These are phyloP conservation scores for Aspergillus luchuensis DNA, from an alignment of 2,329 filamentous ascomycete genomes.

Conservation along the genomic window DNA sequence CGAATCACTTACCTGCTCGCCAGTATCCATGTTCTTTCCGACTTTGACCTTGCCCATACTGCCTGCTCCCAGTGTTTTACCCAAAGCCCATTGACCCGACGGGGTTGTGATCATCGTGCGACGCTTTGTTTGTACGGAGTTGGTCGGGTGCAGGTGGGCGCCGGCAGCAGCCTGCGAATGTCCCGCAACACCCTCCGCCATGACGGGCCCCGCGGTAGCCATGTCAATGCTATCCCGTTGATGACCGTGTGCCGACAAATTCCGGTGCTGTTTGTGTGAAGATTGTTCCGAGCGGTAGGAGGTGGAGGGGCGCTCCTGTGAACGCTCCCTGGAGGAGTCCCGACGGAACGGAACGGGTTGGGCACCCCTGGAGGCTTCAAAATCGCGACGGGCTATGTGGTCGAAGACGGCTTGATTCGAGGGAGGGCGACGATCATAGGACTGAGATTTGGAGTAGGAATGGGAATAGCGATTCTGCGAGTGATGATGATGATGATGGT, in stretches of 20 bases:
- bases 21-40: conserved; percentile 83
- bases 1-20: conserved; percentile 72
- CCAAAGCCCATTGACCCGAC: conserved; percentile 90
- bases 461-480: conserved; percentile 35
- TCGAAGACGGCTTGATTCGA: conserved; percentile 52
- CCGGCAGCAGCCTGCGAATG: conserved; percentile 51
- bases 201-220: conserved; percentile 51
- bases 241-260: conserved; percentile 44
- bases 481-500: conserved; percentile 19
- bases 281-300: conserved; percentile 58
- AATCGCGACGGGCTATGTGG: conserved; percentile 66
- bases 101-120: conserved; percentile 85
- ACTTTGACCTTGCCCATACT: conserved; percentile 99
- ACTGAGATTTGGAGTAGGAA: conserved; percentile 43
- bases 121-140: conserved; percentile 50
- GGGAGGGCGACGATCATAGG: conserved; percentile 49
- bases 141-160: conserved; percentile 33
- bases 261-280: conserved; percentile 46
- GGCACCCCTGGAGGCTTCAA: conserved; percentile 70
- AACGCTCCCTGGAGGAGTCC: conserved; percentile 66
- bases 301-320: conserved; percentile 42
- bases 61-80: conserved; percentile 94
- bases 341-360: conserved; percentile 59
- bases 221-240: conserved; percentile 49
- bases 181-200: conserved; percentile 57